A percentile compares a stretch with the other conserved stretches of the same genome.
phyloP scores from a whole-genome alignment of 805 yeast genomes.

The Tetrapisispora arboricola region DNA sequence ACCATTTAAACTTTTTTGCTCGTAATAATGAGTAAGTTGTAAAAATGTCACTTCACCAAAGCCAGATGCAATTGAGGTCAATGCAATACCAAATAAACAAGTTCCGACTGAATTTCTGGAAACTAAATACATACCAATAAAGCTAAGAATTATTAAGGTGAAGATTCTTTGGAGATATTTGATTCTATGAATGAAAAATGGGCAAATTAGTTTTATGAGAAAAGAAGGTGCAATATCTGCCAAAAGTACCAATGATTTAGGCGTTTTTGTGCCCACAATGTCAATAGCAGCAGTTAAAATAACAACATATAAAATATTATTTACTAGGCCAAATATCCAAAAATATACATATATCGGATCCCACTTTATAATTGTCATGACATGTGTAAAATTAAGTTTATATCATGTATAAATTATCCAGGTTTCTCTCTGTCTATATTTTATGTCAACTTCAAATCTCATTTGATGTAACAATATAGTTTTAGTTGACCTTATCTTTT shows the following conservation, averaged over 20 bases:
- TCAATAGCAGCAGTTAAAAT: conserved; percentile 89
- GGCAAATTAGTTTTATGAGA: conserved; percentile 57
- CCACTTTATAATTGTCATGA: neutral
- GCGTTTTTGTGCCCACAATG: conserved; percentile 70
- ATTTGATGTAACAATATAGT: too few species aligned
- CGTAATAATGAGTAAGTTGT: conserved; percentile 73
- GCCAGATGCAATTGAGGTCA: conserved; percentile 82
- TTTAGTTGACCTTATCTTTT: too few species aligned
- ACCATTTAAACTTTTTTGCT: conserved; percentile 56
- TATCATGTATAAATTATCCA: too few species aligned
- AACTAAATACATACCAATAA: conserved; percentile 64
- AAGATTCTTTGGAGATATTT: conserved; percentile 49
- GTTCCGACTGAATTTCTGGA: conserved; percentile 21
- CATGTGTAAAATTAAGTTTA: too few species aligned
- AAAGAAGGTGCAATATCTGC: conserved; percentile 86
- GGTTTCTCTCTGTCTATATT: too few species aligned
- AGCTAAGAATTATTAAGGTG: conserved; percentile 47
- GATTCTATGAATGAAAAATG: conserved; percentile 62
- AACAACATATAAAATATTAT: conserved; percentile 84
- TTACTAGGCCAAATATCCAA: conserved; percentile 76
- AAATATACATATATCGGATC: conserved; percentile 40
- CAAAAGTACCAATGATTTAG: conserved; percentile 75
- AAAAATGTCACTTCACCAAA: conserved; percentile 84
- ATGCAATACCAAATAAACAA: conserved; percentile 54
- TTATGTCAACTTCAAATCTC: too few species aligned